phyloP scores from a whole-genome alignment of 1,284 basidiomycete genomes.

The Sanghuangporus sanghuang region DNA sequence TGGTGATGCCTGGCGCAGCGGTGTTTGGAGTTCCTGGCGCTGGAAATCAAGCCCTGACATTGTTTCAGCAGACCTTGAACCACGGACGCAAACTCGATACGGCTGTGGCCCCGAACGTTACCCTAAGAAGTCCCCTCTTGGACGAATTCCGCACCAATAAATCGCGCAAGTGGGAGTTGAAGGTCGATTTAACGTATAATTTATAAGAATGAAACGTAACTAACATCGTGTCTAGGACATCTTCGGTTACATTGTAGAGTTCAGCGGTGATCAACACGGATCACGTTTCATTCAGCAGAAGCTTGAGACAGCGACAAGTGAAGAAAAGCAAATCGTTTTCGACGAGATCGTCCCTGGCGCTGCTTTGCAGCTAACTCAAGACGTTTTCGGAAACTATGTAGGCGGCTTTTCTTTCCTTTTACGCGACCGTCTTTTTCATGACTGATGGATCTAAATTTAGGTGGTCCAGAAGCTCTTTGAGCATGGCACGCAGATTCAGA shows the following conservation, averaged over 20 bases:
- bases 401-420: constrained; percentile 23
- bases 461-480: constrained; percentile 96
- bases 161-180: constrained; percentile 74
- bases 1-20: constrained; percentile 36
- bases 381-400: constrained; percentile 97
- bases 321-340: constrained; percentile 82
- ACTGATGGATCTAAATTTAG: constrained; percentile 33
- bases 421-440: constrained; percentile 2
- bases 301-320: constrained; percentile 68
- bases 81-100: constrained; percentile 37
- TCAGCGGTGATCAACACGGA: constrained; percentile 91
- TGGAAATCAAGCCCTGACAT: constrained; percentile 28
- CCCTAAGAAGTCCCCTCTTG: constrained; percentile 55
- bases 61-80: constrained; percentile 38
- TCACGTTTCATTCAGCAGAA: constrained; percentile 89
- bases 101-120: constrained; percentile 22
- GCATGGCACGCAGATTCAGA: constrained; percentile 76
- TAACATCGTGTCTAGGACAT: constrained; percentile 60
- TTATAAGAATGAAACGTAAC: constrained; percentile 19
- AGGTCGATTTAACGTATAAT: constrained; percentile 39
- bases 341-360: constrained; percentile 84
- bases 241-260: constrained; percentile 84
- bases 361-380: constrained; percentile 78
- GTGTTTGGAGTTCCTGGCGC: constrained; percentile 36
- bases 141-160: constrained; percentile 86